Evolutionary conservation across 2,329 filamentous ascomycete genomes (phyloP), one percentile per base, ranked within the genome.

Genomic region (Botrytis elliptica): DNA sequence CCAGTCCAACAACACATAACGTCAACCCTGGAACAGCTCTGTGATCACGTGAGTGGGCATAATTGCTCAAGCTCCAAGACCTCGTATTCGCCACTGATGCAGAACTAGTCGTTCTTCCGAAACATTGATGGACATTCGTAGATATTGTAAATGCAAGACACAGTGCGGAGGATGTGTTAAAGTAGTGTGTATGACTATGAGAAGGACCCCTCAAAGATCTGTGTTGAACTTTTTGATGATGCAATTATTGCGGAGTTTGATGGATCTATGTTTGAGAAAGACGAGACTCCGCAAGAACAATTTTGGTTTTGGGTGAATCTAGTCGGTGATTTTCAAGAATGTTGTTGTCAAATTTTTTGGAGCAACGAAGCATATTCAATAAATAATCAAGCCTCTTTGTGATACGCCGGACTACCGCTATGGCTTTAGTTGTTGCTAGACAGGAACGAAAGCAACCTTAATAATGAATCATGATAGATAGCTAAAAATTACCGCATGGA

Each of bases 41-140:
- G 1, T 9, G 4, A 68, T 68, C 65, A 68, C 65, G 65, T 68
- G 65, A 55, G 52, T 29, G 10, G 25, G 14, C 14, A 55, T 20
- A 55, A 67, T 40, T 25, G 4, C 25, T n/a, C 33, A 36, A 36
- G 46, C 36, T n/a, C 33, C 36, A 40, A n/a, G 36, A 40, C 16
- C 46, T 40, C 49, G 65, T 57, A 57, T 68, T 68, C 49, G 65
- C 65, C 65, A 68, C 46, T 42, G 65, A 55, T 55, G 33, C 46
- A 55, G 25, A 68, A 29, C 16, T 40, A 33, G 33, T 40, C 20
- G 22, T 55, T 68, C 25, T 33, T 42, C 65, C 66, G 66, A 68
- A 68, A 68, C 66, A 68, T 42, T 68, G 52, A 68, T 68, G 66
- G 44, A 66, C 66, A 57, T 7, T 57, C 20, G 20, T 20, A 57